Evolutionary conservation across 805 yeast species (phyloP).

Genomic region (Saccharomyces kudriavzevii): DNA sequence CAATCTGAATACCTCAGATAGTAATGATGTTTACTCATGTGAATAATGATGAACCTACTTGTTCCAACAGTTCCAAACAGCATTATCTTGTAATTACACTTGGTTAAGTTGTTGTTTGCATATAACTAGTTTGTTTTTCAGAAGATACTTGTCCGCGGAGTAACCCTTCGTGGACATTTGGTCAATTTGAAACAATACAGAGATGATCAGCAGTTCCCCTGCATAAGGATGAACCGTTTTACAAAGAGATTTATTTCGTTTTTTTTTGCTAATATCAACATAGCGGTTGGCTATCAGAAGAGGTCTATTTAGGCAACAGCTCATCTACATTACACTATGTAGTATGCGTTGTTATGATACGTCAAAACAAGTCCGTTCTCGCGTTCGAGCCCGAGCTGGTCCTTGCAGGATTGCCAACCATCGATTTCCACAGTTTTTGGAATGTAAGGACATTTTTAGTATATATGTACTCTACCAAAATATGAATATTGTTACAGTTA

Average conservation of each 20-base stretch:
- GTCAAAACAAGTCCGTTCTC: too few relatives aligned
- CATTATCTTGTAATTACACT: too few relatives aligned
- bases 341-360: too few relatives aligned
- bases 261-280: slow-evolving; percentile 40
- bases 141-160: slow-evolving; percentile 12
- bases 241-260: slow-evolving; percentile 97
- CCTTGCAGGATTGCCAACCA: background rate
- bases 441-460: background rate
- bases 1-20: too few relatives aligned
- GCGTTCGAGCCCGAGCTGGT: background rate
- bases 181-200: slow-evolving; percentile 99
- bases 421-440: too few relatives aligned
- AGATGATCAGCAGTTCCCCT: slow-evolving; percentile 99
- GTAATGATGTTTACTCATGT: too few relatives aligned
- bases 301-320: background rate
- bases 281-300: background rate
- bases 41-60: too few relatives aligned
- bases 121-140: background rate
- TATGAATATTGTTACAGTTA: background rate
- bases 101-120: background rate
- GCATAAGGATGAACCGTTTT: slow-evolving; percentile 99
- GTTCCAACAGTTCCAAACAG: too few relatives aligned
- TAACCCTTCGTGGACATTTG: slow-evolving; percentile 66
- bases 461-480: background rate
- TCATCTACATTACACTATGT: background rate